phyloP scores from a whole-genome alignment of 2,329 filamentous ascomycete genomes.

The Cladophialophora immunda region DNA sequence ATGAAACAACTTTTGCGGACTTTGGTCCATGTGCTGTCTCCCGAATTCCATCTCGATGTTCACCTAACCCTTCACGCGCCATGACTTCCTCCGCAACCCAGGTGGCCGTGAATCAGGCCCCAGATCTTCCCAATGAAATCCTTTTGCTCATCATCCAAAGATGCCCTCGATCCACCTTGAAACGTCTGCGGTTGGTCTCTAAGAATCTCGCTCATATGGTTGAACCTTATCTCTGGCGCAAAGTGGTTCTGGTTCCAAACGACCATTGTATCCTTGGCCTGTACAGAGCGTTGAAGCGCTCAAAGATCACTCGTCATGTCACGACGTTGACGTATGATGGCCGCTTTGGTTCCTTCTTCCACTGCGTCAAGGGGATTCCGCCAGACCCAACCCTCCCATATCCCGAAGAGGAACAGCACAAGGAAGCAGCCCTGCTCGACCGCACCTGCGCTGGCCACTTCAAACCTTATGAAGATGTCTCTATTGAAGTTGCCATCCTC shows the following conservation, averaged over 20 bases:
- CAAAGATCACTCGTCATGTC: slow-evolving; percentile 29
- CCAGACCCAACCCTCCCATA: slow-evolving; percentile 9
- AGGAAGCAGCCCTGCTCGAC: slow-evolving; percentile 21
- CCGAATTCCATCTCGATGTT: not conserved
- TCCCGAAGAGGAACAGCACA: slow-evolving; percentile 19
- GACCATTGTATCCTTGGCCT: slow-evolving; percentile 34
- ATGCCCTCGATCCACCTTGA: slow-evolving; percentile 32
- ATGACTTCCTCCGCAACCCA: slow-evolving; percentile 12
- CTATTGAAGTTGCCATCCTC: slow-evolving; percentile 33
- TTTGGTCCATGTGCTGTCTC: not conserved
- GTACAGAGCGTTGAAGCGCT: slow-evolving; percentile 27
- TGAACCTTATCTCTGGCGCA: slow-evolving; percentile 33
- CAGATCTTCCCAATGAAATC: slow-evolving; percentile 37
- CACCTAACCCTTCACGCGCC: slow-evolving; percentile 1
- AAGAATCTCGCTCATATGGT: slow-evolving; percentile 32
- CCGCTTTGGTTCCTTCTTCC: slow-evolving; percentile 31
- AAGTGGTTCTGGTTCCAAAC: slow-evolving; percentile 36
- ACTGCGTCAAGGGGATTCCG: slow-evolving; percentile 24
- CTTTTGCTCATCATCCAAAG: slow-evolving; percentile 34
- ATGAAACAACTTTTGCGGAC: slow-evolving; percentile 5
- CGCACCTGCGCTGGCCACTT: slow-evolving; percentile 27
- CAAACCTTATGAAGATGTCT: slow-evolving; percentile 32
- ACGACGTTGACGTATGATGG: slow-evolving; percentile 34
- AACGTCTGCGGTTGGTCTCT: slow-evolving; percentile 36
- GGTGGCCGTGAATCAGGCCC: slow-evolving; percentile 8